Evolutionary conservation across 805 yeast genomes (phyloP).

Genomic region (Millerozyma acaciae): DNA sequence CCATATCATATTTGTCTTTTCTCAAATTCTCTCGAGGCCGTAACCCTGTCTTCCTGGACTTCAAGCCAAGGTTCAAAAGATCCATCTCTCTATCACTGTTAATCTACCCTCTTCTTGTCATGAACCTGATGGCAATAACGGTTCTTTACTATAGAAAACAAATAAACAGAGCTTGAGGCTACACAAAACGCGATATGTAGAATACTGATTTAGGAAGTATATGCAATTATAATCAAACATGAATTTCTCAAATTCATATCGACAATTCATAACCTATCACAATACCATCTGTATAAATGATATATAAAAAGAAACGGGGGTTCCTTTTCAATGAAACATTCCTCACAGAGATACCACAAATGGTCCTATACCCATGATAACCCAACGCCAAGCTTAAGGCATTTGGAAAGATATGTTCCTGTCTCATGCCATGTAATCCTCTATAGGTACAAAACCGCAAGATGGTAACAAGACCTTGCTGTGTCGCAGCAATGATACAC

Average conservation of each 20-base stretch:
- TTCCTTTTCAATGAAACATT: constrained; percentile 17
- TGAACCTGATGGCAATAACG: neutral
- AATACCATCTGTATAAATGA: constrained; percentile 33
- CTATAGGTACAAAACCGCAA: constrained; percentile 34
- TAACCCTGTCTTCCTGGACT: constrained; percentile 66
- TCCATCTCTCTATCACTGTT: constrained; percentile 25
- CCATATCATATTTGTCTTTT: constrained; percentile 61
- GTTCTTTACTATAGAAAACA: constrained; percentile 2
- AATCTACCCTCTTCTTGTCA: neutral
- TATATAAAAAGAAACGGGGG: constrained; percentile 28
- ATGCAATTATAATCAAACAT: too few species aligned
- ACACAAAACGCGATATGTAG: constrained; percentile 6
- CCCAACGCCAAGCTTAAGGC: constrained; percentile 24
- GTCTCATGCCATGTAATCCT: constrained; percentile 40
- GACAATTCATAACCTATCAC: constrained; percentile 18
- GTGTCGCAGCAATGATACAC: constrained; percentile 32
- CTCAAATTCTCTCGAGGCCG: constrained; percentile 43
- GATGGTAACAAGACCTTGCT: constrained; percentile 34
- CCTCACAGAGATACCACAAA: constrained; percentile 29
- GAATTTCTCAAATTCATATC: constrained; percentile 4
- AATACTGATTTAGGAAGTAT: too few species aligned
- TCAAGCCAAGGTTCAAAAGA: constrained; percentile 47
- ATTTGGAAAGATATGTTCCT: constrained; percentile 40
- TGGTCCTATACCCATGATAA: constrained; percentile 25
- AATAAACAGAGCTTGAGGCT: constrained; percentile 8